Conservation (phyloP, 345 rosid species). For the Hypericum androsaemum region DNA sequence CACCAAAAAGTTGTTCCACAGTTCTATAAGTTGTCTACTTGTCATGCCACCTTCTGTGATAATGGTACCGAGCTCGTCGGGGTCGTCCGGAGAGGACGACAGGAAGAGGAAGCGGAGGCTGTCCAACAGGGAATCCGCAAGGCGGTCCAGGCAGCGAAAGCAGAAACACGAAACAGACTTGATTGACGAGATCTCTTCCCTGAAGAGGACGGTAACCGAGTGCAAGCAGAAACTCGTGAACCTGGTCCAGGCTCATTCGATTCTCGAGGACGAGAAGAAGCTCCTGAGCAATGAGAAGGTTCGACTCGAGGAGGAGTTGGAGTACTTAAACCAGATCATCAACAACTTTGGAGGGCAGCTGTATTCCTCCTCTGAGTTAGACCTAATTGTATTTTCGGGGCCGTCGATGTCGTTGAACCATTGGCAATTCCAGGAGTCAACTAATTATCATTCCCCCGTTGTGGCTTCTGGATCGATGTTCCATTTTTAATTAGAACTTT, state of each 20-base stretch:
- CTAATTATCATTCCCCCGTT: too few relatives aligned
- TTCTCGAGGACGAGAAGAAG: conserved; percentile 33
- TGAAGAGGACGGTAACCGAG: conserved; percentile 36
- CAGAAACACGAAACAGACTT: conserved; percentile 42
- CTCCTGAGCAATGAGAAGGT: conserved; percentile 28
- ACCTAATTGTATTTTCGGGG: conserved; percentile 1
- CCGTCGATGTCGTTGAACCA: conserved; percentile 7
- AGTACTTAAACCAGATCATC: conserved; percentile 18
- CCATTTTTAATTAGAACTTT: too few relatives aligned
- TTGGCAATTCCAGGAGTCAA: conserved; percentile 7
- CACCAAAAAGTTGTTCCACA: not conserved
- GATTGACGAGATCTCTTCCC: conserved; percentile 35
- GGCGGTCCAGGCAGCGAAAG: conserved; percentile 60
- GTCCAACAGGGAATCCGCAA: conserved; percentile 71
- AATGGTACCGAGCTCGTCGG: conserved; percentile 27
- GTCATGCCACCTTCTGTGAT: conserved; percentile 15
- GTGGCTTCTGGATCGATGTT: too few relatives aligned
- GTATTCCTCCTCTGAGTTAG: not conserved
- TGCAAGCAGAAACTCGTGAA: conserved; percentile 13
- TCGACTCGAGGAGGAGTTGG: conserved; percentile 24
- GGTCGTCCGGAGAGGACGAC: conserved; percentile 23
- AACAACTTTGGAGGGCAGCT: conserved; percentile 9
- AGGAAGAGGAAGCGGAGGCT: conserved; percentile 56
- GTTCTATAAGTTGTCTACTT: conserved; percentile 14
- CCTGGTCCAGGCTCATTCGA: conserved; percentile 10